These are phyloP conservation scores for Aspergillus baeticus DNA, from an alignment of 495 filamentous ascomycete genomes.

Conservation along the genomic window DNA sequence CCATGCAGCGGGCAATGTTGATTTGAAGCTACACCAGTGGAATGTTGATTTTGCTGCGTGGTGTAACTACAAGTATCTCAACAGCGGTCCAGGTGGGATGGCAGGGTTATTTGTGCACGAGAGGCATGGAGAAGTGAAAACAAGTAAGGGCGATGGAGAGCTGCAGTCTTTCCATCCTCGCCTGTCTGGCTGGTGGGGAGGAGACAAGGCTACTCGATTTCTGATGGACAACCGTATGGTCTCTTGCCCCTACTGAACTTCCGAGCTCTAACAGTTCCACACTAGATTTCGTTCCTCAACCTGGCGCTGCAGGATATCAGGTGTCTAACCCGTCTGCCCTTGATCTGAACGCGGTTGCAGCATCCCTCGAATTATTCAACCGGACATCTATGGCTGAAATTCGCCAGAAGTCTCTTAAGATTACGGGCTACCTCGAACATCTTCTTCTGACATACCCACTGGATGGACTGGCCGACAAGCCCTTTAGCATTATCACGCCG, in stretches of 20 bases:
- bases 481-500: conserved; percentile 82
- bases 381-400: conserved; percentile 68
- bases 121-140: conserved; percentile 57
- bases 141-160: conserved; percentile 32
- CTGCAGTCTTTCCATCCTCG: conserved; percentile 49
- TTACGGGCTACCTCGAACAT: conserved; percentile 81
- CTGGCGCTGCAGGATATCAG: conserved; percentile 62
- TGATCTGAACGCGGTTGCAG: conserved; percentile 64
- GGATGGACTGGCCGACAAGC: conserved; percentile 37
- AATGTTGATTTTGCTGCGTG: conserved; percentile 94
- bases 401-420: conserved; percentile 66
- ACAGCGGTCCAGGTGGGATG: conserved; percentile 84
- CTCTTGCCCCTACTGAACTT: neutral
- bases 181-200: conserved; percentile 89
- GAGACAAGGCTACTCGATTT: conserved; percentile 73
- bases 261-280: neutral
- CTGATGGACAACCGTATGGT: conserved; percentile 65
- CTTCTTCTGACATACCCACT: conserved; percentile 51
- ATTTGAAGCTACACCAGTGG: conserved; percentile 83
- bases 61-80: conserved; percentile 98
- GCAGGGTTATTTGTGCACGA: conserved; percentile 87
- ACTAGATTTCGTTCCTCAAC: conserved; percentile 66
- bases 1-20: conserved; percentile 90
- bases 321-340: conserved; percentile 61
- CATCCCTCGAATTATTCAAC: conserved; percentile 77